These are phyloP conservation scores for Epichloe elymi DNA, from an alignment of 2,329 filamentous ascomycete genomes.

Conservation along the genomic window DNA sequence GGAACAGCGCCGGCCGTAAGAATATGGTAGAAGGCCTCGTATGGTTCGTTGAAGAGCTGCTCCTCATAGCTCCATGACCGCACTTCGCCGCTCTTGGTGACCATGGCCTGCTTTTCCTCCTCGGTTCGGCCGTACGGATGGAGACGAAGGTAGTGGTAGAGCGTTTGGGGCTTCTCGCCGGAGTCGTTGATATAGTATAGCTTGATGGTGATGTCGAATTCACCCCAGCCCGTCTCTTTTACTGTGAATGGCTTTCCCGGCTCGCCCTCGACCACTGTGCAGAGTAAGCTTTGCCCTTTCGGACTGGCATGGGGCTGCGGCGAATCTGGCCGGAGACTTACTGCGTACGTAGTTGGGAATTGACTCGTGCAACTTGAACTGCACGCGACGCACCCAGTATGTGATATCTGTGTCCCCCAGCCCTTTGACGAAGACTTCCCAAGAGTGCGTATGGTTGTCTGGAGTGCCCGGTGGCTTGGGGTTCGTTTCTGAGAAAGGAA, in stretches of 20 bases:
- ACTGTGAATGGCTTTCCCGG: slow-evolving; percentile 62
- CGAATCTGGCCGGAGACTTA: slow-evolving; percentile 19
- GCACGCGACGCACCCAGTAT: slow-evolving; percentile 92
- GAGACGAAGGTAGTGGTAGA: slow-evolving; percentile 83
- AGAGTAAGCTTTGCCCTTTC: neutral
- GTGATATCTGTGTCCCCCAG: slow-evolving; percentile 82
- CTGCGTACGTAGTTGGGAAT: slow-evolving; percentile 83
- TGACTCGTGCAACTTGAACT: slow-evolving; percentile 96
- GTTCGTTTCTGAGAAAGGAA: slow-evolving; percentile 66
- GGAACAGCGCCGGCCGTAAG: slow-evolving; percentile 60
- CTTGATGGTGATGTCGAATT: slow-evolving; percentile 93
- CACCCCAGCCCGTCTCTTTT: slow-evolving; percentile 90
- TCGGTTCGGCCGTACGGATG: slow-evolving; percentile 83
- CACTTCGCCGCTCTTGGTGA: slow-evolving; percentile 48
- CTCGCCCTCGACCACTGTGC: slow-evolving; percentile 55
- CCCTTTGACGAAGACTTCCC: slow-evolving; percentile 88
- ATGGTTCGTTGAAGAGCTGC: slow-evolving; percentile 94
- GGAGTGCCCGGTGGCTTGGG: slow-evolving; percentile 66
- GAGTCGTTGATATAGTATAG: slow-evolving; percentile 83
- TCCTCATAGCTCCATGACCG: slow-evolving; percentile 80
- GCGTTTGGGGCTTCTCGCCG: slow-evolving; percentile 86
- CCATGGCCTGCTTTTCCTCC: slow-evolving; percentile 51
- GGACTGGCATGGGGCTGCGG: neutral
- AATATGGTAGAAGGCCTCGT: slow-evolving; percentile 79
- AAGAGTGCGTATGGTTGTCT: slow-evolving; percentile 89